Conservation (phyloP, 441 rosid species). For the Arabidopsis lyrata region DNA sequence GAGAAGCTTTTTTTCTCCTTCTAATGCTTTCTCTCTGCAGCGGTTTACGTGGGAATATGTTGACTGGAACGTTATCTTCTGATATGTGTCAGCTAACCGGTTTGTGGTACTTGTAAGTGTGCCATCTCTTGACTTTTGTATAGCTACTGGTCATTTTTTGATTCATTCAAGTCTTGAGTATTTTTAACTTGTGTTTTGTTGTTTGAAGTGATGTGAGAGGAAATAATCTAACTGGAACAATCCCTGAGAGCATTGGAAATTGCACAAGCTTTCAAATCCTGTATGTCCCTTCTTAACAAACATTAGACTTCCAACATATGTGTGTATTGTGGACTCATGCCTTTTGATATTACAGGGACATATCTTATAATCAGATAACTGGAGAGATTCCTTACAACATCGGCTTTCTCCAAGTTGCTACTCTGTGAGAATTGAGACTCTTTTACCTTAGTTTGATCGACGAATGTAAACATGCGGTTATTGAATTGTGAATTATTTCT, state of each 20-base stretch:
- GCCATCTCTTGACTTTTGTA: neutral
- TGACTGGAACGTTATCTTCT: slow-evolving; percentile 81
- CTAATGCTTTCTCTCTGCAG: slow-evolving; percentile 48
- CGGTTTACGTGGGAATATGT: slow-evolving; percentile 79
- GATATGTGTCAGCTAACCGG: slow-evolving; percentile 96
- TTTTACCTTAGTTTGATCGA: neutral
- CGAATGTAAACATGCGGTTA: neutral
- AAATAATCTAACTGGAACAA: slow-evolving; percentile 79
- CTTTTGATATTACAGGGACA: slow-evolving; percentile 57
- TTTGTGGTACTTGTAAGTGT: slow-evolving; percentile 95
- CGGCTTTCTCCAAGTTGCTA: slow-evolving; percentile 97
- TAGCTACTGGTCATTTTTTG: neutral
- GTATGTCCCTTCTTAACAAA: slow-evolving; percentile 52
- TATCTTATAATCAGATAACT: slow-evolving; percentile 80
- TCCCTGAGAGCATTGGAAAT: slow-evolving; percentile 89
- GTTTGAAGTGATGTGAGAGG: slow-evolving; percentile 86
- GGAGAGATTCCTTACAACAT: slow-evolving; percentile 93
- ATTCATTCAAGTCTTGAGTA: neutral
- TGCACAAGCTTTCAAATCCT: slow-evolving; percentile 92
- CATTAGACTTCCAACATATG: no score
- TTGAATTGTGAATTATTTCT: neutral
- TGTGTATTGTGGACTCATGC: neutral
- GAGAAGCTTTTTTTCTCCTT: neutral
- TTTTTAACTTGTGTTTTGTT: neutral
- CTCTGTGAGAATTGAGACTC: slow-evolving; percentile 62